Conservation (phyloP, 2,329 filamentous ascomycete species). For the Aspergillus arachidicola region DNA sequence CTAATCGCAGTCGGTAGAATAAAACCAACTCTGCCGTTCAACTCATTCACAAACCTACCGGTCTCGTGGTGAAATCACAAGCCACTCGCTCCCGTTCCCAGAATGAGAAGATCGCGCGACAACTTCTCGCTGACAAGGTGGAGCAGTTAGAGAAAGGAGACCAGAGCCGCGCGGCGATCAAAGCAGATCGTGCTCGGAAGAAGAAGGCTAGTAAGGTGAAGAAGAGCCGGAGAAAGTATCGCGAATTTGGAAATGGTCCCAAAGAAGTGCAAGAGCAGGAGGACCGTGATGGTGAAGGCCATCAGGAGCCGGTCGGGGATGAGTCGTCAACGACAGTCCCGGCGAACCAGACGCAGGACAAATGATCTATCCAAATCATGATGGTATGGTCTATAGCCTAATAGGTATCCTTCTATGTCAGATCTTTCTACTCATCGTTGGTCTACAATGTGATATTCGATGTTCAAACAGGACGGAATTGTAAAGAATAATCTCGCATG, state of each 20-base stretch:
- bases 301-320: background rate
- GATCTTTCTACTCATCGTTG: background rate
- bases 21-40: conserved; percentile 97
- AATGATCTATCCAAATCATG: background rate
- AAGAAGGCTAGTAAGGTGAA: conserved; percentile 48
- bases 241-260: conserved; percentile 36
- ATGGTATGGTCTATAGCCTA: background rate
- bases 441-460: background rate
- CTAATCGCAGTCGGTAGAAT: conserved; percentile 57
- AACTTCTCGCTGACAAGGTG: conserved; percentile 73
- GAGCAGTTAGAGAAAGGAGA: conserved; percentile 75
- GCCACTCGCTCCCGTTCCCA: conserved; percentile 83
- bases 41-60: conserved; percentile 84
- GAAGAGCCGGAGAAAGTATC: conserved; percentile 50
- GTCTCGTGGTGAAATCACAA: conserved; percentile 91
- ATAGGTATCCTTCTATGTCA: background rate
- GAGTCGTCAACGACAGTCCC: background rate
- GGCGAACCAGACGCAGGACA: background rate
- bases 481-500: conserved; percentile 5
- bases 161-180: conserved; percentile 77
- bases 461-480: background rate
- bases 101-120: conserved; percentile 83
- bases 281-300: conserved; percentile 15
- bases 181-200: conserved; percentile 76
- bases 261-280: conserved; percentile 15